Conservation (phyloP, 2,329 filamentous ascomycete species). For the Venturia pyrina region DNA sequence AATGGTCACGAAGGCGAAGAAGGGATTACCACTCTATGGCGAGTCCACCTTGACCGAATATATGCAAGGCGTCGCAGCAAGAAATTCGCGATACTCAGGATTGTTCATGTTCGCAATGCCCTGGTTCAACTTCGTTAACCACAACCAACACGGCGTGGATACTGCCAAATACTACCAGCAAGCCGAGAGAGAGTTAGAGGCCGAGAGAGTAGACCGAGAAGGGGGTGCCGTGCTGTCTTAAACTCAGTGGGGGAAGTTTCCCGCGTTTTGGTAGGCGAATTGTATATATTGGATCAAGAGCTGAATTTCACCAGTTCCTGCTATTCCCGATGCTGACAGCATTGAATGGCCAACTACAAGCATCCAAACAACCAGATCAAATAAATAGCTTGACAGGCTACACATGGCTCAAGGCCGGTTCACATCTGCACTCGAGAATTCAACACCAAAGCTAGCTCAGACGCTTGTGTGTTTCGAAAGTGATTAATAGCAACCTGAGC, state of each 20-base stretch:
- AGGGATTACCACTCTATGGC: slow-evolving; percentile 82
- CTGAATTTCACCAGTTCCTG: background rate
- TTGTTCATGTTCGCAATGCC: slow-evolving; percentile 76
- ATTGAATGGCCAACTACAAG: too few relatives aligned
- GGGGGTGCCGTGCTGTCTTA: background rate
- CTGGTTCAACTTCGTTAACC: slow-evolving; percentile 99
- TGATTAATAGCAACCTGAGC: too few relatives aligned
- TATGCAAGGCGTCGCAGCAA: slow-evolving; percentile 84
- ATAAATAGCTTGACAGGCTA: too few relatives aligned
- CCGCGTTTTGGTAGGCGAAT: background rate
- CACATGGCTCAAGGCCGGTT: too few relatives aligned
- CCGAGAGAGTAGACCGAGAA: slow-evolving; percentile 43
- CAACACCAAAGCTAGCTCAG: too few relatives aligned
- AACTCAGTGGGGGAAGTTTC: background rate
- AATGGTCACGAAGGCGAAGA: slow-evolving; percentile 96
- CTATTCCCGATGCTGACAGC: background rate
- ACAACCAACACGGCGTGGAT: slow-evolving; percentile 85
- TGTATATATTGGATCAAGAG: background rate
- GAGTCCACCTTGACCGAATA: slow-evolving; percentile 67
- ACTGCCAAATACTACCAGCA: slow-evolving; percentile 98
- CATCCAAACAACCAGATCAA: too few relatives aligned
- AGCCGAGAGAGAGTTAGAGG: slow-evolving; percentile 86
- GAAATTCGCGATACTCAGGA: slow-evolving; percentile 86
- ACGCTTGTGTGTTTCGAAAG: too few relatives aligned
- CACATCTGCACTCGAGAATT: too few relatives aligned